These are phyloP conservation scores for Rosa rugosa DNA, from an alignment of 306 rosid genomes.

Conservation along the genomic window DNA sequence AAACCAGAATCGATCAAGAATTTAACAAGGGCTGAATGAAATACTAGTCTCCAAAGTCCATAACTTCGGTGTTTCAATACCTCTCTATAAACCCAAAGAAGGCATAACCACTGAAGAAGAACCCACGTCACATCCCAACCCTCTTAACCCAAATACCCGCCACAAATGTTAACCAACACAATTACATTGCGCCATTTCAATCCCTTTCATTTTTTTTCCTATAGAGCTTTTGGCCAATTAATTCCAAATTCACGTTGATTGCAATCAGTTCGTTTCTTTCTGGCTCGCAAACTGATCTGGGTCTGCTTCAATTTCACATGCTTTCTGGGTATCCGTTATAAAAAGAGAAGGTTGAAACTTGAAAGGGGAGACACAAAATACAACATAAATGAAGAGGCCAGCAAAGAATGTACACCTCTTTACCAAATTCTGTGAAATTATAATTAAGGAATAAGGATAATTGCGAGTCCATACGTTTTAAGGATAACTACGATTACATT, in stretches of 20 bases:
- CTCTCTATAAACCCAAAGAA: background rate
- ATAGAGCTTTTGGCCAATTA: background rate
- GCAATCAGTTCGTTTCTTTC: too few species aligned
- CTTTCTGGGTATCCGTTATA: too few species aligned
- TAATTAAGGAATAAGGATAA: too few species aligned
- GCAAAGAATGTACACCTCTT: too few species aligned
- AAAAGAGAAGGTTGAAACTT: too few species aligned
- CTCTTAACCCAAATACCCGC: background rate
- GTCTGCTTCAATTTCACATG: background rate
- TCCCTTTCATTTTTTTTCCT: background rate
- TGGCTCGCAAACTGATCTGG: conserved; percentile 2
- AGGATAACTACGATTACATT: too few species aligned
- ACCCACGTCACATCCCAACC: background rate
- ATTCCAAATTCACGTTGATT: background rate
- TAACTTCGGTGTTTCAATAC: background rate
- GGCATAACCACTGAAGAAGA: background rate
- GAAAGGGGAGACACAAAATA: too few species aligned
- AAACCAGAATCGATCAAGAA: background rate
- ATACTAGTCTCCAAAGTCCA: background rate
- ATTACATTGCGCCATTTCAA: background rate
- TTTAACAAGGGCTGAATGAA: background rate
- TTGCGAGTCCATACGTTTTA: too few species aligned
- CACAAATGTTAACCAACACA: background rate
- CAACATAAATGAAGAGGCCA: too few species aligned
- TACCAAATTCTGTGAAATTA: too few species aligned